Percentiles rank a stretch among this genome's conserved stretches.
Conservation (phyloP, 208 protist species). For the Leishmania gerbilli region DNA sequence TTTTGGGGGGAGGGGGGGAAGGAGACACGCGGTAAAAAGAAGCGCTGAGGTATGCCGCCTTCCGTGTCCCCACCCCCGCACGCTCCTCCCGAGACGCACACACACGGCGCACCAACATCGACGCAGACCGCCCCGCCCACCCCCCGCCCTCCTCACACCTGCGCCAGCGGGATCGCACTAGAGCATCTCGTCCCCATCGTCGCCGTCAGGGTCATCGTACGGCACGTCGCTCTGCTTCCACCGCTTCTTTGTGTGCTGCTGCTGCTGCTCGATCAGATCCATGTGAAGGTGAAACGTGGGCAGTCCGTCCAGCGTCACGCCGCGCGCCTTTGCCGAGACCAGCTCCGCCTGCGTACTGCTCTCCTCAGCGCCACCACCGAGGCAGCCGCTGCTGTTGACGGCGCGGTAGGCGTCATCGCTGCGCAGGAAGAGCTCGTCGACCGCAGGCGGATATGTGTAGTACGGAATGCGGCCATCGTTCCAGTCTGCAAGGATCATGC, state of each 20-base stretch:
- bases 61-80: too few relatives aligned
- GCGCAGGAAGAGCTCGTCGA: slow-evolving; percentile 53
- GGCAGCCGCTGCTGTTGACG: neutral
- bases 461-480: slow-evolving; percentile 96
- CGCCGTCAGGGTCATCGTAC: slow-evolving; percentile 21
- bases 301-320: slow-evolving; percentile 74
- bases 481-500: slow-evolving; percentile 95
- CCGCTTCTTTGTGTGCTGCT: slow-evolving; percentile 36
- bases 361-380: slow-evolving; percentile 21
- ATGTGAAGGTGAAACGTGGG: slow-evolving; percentile 88
- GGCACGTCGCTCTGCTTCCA: slow-evolving; percentile 20
- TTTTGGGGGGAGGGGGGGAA: neutral
- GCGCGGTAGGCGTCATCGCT: slow-evolving; percentile 34
- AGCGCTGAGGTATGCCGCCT: neutral
- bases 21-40: neutral
- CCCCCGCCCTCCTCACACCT: neutral
- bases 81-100: neutral
- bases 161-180: neutral
- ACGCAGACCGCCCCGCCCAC: neutral
- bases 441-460: slow-evolving; percentile 93
- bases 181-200: slow-evolving; percentile 33
- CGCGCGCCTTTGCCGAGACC: slow-evolving; percentile 37
- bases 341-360: slow-evolving; percentile 42
- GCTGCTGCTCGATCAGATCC: slow-evolving; percentile 28
- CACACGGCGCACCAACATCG: neutral